phyloP scores from a whole-genome alignment of 1,284 basidiomycete species.

The Exsudoporus floridanus region DNA sequence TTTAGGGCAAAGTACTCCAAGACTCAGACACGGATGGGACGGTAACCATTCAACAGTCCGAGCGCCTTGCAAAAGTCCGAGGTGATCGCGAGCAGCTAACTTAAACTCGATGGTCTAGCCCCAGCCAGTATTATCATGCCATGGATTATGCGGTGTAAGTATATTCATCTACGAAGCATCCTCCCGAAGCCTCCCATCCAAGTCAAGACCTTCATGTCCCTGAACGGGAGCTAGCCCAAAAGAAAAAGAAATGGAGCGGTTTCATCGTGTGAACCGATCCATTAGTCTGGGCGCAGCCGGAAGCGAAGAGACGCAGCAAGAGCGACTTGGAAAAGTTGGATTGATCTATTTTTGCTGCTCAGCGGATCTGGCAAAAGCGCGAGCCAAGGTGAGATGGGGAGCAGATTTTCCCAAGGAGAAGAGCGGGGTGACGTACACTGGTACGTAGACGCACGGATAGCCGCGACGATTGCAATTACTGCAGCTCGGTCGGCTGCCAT shows the following conservation, averaged over 20 bases:
- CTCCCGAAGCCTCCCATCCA: conserved; percentile 9
- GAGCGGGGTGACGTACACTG: conserved; percentile 46
- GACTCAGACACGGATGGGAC: background rate
- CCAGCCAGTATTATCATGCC: conserved; percentile 16
- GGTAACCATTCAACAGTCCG: conserved; percentile 24
- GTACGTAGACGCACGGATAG: conserved; percentile 49
- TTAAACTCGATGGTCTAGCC: conserved; percentile 1
- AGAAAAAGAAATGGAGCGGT: conserved; percentile 13
- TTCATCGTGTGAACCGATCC: conserved; percentile 27
- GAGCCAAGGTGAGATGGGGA: conserved; percentile 10
- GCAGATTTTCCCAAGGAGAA: conserved; percentile 6
- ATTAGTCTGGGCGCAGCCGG: conserved; percentile 13
- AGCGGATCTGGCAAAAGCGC: conserved; percentile 22
- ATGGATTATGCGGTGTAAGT: conserved; percentile 34
- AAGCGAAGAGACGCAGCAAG: conserved; percentile 25
- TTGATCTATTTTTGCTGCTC: conserved; percentile 37
- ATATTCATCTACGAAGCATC: conserved; percentile 21
- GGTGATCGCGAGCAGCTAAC: conserved; percentile 26
- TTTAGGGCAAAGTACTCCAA: background rate
- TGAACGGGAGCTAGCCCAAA: conserved; percentile 7
- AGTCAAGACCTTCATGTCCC: conserved; percentile 10
- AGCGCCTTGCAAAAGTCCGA: conserved; percentile 20
- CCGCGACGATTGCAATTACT: conserved; percentile 52
- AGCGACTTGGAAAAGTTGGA: conserved; percentile 4
- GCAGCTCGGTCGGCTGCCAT: conserved; percentile 53